Evolutionary conservation across 2,329 filamentous ascomycete genomes (phyloP).

Genomic region (Cordyceps cicadae): DNA sequence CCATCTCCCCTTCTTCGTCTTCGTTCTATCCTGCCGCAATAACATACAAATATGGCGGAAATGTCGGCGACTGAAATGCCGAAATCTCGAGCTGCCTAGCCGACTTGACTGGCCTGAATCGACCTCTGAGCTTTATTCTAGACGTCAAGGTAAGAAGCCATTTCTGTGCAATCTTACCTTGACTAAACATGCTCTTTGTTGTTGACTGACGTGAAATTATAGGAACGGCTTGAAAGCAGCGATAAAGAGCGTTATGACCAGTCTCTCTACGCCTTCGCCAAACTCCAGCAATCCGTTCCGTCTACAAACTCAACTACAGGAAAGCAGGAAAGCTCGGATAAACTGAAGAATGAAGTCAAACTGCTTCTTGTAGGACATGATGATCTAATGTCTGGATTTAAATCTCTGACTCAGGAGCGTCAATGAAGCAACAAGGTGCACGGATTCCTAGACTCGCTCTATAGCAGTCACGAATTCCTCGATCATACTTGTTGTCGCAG

Average conservation of each 20-base stretch:
- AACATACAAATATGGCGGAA: neutral
- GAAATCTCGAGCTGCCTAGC: neutral
- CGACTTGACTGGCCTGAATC: neutral
- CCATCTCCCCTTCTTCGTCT: neutral
- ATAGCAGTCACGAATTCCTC: too few species aligned
- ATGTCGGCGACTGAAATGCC: neutral
- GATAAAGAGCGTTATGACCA: neutral
- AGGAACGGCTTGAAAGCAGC: neutral
- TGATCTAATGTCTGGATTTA: neutral
- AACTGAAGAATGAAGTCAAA: neutral
- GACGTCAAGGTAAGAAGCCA: neutral
- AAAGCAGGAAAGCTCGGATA: neutral
- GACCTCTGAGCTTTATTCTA: neutral
- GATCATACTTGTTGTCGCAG: too few species aligned
- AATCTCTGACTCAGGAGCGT: neutral
- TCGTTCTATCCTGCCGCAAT: neutral
- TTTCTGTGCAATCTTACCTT: neutral
- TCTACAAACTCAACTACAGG: neutral
- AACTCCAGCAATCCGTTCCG: neutral
- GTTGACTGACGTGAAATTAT: neutral
- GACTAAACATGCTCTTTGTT: neutral
- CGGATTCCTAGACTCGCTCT: neutral
- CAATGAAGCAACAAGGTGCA: neutral
- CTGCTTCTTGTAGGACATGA: neutral
- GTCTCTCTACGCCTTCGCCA: neutral